These are phyloP conservation scores for Simplicillium aogashimaense DNA, from an alignment of 2,329 filamentous ascomycete genomes.

Conservation along the genomic window DNA sequence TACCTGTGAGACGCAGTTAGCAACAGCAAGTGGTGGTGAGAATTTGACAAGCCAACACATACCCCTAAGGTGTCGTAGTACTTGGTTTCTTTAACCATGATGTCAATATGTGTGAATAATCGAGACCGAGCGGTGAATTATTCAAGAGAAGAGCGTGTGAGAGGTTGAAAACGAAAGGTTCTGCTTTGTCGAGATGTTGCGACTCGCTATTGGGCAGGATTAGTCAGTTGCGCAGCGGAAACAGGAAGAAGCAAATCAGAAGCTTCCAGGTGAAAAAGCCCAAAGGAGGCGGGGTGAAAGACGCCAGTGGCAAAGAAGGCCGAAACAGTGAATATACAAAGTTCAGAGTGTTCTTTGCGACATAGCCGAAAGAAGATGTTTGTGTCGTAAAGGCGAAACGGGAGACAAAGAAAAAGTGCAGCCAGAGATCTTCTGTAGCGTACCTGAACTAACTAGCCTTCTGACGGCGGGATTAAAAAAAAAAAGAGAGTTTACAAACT, in stretches of 20 bases:
- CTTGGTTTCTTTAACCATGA: slow-evolving; percentile 72
- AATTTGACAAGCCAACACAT: slow-evolving; percentile 23
- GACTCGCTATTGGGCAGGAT: neutral
- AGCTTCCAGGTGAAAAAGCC: neutral
- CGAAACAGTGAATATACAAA: neutral
- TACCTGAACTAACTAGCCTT: slow-evolving; percentile 2
- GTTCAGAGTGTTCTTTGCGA: neutral
- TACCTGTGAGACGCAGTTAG: slow-evolving; percentile 43
- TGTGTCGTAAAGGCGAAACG: neutral
- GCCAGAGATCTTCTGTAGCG: neutral
- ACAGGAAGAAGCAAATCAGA: too few species aligned
- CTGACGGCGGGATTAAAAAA: slow-evolving; percentile 1
- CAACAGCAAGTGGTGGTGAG: neutral
- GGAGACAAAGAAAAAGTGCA: neutral
- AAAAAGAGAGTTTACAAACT: neutral
- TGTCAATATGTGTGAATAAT: slow-evolving; percentile 18
- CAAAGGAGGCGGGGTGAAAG: neutral
- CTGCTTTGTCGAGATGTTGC: neutral
- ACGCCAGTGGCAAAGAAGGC: neutral
- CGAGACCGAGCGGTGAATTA: neutral
- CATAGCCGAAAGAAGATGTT: neutral
- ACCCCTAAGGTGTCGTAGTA: slow-evolving; percentile 73
- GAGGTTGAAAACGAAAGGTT: neutral
- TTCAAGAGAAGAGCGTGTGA: neutral
- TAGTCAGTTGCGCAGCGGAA: neutral